phyloP scores from a whole-genome alignment of 371 early-diverging fungal species.

The Batkoa obscura region DNA sequence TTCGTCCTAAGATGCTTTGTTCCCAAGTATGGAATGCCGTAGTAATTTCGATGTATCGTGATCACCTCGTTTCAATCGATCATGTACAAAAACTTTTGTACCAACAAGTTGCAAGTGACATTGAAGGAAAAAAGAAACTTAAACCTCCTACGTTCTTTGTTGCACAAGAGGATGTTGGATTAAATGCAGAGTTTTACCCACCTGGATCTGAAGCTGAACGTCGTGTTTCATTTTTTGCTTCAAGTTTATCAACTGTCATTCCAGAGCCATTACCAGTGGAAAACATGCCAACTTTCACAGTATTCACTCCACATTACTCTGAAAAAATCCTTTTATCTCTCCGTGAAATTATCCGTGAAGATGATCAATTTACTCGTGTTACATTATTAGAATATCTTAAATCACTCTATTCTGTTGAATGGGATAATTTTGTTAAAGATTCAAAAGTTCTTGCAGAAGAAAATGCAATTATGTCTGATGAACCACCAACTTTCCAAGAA shows the following conservation, averaged over 20 bases:
- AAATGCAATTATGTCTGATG: constrained; percentile 15
- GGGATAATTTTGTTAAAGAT: constrained; percentile 83
- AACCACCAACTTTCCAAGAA: constrained; percentile 4
- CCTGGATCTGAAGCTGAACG: constrained; percentile 66
- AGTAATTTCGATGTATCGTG: constrained; percentile 74
- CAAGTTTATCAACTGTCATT: constrained; percentile 67
- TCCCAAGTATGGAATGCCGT: constrained; percentile 81
- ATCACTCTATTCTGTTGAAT: constrained; percentile 62
- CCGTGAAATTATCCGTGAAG: constrained; percentile 68
- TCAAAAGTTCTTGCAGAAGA: constrained; percentile 62
- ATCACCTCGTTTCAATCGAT: constrained; percentile 61
- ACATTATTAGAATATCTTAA: constrained; percentile 74
- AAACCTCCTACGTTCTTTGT: constrained; percentile 70
- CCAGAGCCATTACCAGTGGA: constrained; percentile 67
- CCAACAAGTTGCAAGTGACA: constrained; percentile 36
- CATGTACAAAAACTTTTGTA: constrained; percentile 61
- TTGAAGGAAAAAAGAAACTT: constrained; percentile 41
- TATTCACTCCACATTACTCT: constrained; percentile 73
- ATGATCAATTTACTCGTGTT: constrained; percentile 59
- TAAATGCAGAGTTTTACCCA: constrained; percentile 58
- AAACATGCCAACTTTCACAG: constrained; percentile 75
- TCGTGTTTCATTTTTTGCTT: constrained; percentile 74
- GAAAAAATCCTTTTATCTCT: constrained; percentile 75
- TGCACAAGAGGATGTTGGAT: constrained; percentile 61
- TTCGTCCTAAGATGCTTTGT: constrained; percentile 55